phyloP scores from a whole-genome alignment of 1,284 basidiomycete genomes.

The Naganishia sp. region DNA sequence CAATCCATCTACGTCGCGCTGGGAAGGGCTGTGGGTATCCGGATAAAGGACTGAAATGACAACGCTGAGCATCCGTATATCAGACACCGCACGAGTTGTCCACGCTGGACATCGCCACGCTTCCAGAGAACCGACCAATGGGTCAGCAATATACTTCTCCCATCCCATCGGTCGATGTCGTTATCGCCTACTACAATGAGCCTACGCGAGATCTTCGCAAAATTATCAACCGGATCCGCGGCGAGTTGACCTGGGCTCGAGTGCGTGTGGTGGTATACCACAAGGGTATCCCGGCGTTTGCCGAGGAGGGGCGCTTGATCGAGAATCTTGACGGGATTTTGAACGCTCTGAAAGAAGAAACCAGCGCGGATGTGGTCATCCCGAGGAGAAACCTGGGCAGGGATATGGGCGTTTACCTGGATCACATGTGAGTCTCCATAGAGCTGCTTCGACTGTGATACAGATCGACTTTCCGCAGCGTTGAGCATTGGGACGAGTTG shows the following conservation, averaged over 20 bases:
- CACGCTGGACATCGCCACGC: too few species aligned
- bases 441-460: not conserved
- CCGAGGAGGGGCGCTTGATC: not conserved
- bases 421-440: conserved; percentile 7
- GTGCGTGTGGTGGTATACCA: conserved; percentile 14
- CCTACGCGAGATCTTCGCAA: not conserved
- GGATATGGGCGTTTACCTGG: conserved; percentile 14
- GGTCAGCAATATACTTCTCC: too few species aligned
- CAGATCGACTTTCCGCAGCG: not conserved
- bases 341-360: not conserved
- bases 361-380: conserved; percentile 8
- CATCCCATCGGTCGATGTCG: conserved; percentile 11
- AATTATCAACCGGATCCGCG: not conserved
- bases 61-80: too few species aligned
- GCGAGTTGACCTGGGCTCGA: conserved; percentile 9
- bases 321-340: not conserved
- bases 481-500: not conserved
- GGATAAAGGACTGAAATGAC: too few species aligned
- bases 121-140: too few species aligned
- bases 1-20: too few species aligned
- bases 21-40: too few species aligned
- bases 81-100: too few species aligned
- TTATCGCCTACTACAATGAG: conserved; percentile 24
- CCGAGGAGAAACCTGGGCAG: conserved; percentile 7
- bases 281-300: conserved; percentile 8